A percentile compares a stretch with the other conserved stretches of the same genome.
These are phyloP conservation scores for Lepidium sativum DNA, from an alignment of 345 rosid genomes.

Conservation along the genomic window DNA sequence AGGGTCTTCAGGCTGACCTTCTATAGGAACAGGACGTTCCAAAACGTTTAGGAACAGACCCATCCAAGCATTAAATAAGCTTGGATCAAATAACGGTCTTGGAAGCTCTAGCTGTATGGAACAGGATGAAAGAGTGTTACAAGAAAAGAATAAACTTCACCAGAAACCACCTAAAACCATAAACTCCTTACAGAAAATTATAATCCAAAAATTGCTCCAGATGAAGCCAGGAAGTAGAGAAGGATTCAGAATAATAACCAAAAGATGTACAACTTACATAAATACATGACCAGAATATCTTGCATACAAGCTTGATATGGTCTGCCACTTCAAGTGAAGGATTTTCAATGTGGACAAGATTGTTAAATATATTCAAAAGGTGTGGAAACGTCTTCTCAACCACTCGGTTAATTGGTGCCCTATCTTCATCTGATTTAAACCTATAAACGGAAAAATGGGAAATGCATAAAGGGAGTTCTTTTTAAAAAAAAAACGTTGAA, in stretches of 20 bases:
- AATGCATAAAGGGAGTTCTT: neutral
- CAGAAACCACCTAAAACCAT: neutral
- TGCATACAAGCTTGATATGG: constrained; percentile 91
- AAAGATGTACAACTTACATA: constrained; percentile 57
- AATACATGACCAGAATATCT: constrained; percentile 98
- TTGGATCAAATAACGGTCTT: constrained; percentile 73
- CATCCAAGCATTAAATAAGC: constrained; percentile 94
- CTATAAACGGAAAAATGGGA: constrained; percentile 32
- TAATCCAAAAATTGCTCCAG: neutral
- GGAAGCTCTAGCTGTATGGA: constrained; percentile 87
- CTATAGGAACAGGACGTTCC: constrained; percentile 86
- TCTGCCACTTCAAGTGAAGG: constrained; percentile 92
- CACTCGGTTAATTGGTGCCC: constrained; percentile 73
- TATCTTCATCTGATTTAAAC: constrained; percentile 97
- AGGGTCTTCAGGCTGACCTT: constrained; percentile 86
- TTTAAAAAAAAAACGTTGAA: neutral
- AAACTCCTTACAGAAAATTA: neutral
- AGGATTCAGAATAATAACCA: neutral
- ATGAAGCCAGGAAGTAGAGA: constrained; percentile 1
- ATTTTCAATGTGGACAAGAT: constrained; percentile 67
- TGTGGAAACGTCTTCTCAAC: constrained; percentile 82
- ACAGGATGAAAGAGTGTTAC: neutral
- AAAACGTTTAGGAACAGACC: constrained; percentile 70
- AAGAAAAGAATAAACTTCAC: neutral
- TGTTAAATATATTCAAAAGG: constrained; percentile 68